Base-by-base conservation (phyloP, 805 yeast species). In the Alloascoidea hylecoeti region DNA sequence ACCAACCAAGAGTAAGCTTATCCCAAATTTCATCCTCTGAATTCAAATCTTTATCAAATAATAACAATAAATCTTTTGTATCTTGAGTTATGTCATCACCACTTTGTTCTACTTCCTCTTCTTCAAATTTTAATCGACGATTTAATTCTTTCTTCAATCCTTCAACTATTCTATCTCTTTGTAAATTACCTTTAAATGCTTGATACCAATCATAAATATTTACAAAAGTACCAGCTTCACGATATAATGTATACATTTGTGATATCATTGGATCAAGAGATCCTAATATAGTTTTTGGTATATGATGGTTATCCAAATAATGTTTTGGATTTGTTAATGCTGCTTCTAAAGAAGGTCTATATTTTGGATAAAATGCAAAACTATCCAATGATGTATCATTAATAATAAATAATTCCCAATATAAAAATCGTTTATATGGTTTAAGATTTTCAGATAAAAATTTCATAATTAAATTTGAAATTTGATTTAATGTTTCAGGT, bases 201-300 rank as follows among this genome's bases (percentile, higher is more conserved):
- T 60, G 52, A 48, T 65, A 81, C 46, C 75, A 75, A 46, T 81
- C 94, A 55, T 64, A 76, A 38, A 78, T 65, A 49, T 81, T 81
- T 43, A 81, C 66, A 18, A 66, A 58, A 2, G 75, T 63, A 16
- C 82, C 80, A 0, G 95, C 88, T 47, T 86, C 96, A 42, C 92
- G 70, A 52, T 78, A 79, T 13, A 83, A 62, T 36, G 72, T 68
- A 56, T 72, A 86, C 39, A 86, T 52, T 36, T 68, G 71, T 18
- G 71, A 60, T 4, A 75, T 49, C 2, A 72, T 58, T 1, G 86
- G 86, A 15, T 67, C 71, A 12, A 18, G 35, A 69, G 46, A 1
- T 53, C 35, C 35, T 56, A 50, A 44, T 58, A 58, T 16, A 70
- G 43, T 30, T 50, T 45, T 9, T 9, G 9, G 13, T n/a, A 9